phyloP scores from a whole-genome alignment of 2,329 filamentous ascomycete species.

The Dothideomycetidae sp. region DNA sequence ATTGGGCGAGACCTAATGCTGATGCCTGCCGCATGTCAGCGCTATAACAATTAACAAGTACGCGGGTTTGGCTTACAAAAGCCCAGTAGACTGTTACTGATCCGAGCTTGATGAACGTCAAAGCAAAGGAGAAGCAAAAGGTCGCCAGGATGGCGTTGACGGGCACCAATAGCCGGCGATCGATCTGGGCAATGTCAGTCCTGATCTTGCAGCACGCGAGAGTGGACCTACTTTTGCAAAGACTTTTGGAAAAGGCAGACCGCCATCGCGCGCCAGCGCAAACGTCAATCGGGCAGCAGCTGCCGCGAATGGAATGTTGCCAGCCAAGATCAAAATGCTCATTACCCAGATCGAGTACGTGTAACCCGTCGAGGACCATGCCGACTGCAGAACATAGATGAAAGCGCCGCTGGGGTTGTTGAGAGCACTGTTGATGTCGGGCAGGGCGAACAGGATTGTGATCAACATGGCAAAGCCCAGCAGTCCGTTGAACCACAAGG shows the following conservation, averaged over 20 bases:
- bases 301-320: slow-evolving; percentile 9
- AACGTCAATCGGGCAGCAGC: slow-evolving; percentile 19
- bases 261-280: slow-evolving; percentile 17
- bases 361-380: slow-evolving; percentile 11
- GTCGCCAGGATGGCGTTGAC: slow-evolving; percentile 16
- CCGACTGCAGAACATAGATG: slow-evolving; percentile 18
- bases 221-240: slow-evolving; percentile 10
- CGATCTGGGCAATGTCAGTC: slow-evolving; percentile 4
- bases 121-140: slow-evolving; percentile 12
- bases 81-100: slow-evolving; percentile 7
- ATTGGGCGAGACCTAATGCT: background rate
- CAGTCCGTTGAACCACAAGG: slow-evolving; percentile 21
- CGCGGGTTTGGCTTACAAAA: background rate
- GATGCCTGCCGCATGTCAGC: background rate
- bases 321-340: slow-evolving; percentile 14
- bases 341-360: slow-evolving; percentile 13
- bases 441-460: slow-evolving; percentile 20
- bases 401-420: slow-evolving; percentile 20
- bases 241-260: slow-evolving; percentile 15
- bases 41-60: background rate
- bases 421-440: slow-evolving; percentile 17
- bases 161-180: slow-evolving; percentile 11
- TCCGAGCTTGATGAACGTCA: slow-evolving; percentile 14
- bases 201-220: slow-evolving; percentile 5
- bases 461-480: slow-evolving; percentile 23